Base-by-base conservation (phyloP, 345 rosid genomes). In the Lenwebbia sp. region DNA sequence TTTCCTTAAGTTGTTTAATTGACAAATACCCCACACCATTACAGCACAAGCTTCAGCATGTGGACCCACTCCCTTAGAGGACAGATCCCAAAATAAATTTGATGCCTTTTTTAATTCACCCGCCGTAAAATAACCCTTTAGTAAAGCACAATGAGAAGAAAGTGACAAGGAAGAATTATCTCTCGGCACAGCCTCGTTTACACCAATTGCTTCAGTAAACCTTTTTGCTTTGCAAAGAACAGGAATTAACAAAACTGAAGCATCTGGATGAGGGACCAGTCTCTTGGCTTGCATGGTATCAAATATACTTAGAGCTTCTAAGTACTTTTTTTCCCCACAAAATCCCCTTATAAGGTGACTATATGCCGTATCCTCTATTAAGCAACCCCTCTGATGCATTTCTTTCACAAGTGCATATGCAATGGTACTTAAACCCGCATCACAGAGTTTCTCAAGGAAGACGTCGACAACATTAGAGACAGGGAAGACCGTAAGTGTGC, bases 91-190 rank as follows among this genome's bases (percentile, higher is more conserved):
- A 76, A 92, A 84, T 26, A 91, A 86, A 87, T 78, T 83, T 81
- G 91, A 92, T 75, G 95, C 97, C 82, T 93, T 92, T 76, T 33
- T 85, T 86, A 92, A 78, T 89, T 86, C 91, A 51, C 95, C 96
- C 26, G 88, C 88, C 88, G 53, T 87, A 88, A 92, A 91, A 86
- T 92, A 89, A 82, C 95, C 95, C 88, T 88, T 76, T 52, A 91
- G 57, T 86, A 94, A 88, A 88, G 95, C 92, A 87, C n/a, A 14
- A n/a, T 91, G 37, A 58, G 87, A 78, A 56, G 89, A 85, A 88
- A 84, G 33, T 30, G 90, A 85, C 89, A 85, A 88, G 11, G 83
- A 56, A 76, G 92, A 85, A 58, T 93, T 85, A 51, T 88, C 83
- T 85, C 83, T 86, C 85, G 82, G 88, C 85, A 83, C 50, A 82